These are phyloP conservation scores for Carex littledalei DNA, from an alignment of 176 grass and related monocot genomes.

Conservation along the genomic window DNA sequence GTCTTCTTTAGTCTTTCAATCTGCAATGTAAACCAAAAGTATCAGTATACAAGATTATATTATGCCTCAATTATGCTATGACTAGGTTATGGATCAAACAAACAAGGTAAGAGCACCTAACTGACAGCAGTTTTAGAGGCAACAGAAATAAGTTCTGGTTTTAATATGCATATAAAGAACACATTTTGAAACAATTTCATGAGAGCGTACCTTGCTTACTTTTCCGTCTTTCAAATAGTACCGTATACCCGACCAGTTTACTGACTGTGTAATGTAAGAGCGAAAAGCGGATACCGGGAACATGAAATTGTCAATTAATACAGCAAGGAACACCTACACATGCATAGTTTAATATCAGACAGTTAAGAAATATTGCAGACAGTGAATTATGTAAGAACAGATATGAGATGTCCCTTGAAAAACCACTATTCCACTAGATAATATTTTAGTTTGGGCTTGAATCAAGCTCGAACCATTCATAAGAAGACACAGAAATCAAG, in stretches of 20 bases:
- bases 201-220: conserved; percentile 70
- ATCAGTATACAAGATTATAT: conserved; percentile 18
- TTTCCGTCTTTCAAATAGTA: conserved; percentile 90
- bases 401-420: not conserved
- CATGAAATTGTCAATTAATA: conserved; percentile 91
- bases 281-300: conserved; percentile 76
- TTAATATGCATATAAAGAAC: not conserved
- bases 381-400: not conserved
- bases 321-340: conserved; percentile 75
- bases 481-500: not conserved
- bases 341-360: conserved; percentile 11
- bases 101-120: not conserved
- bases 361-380: not conserved
- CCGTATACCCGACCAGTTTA: conserved; percentile 94
- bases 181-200: not conserved
- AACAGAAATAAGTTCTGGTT: not conserved
- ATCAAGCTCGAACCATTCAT: not conserved
- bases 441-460: not conserved
- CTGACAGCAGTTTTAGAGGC: not conserved
- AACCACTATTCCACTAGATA: not conserved
- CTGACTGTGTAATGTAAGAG: conserved; percentile 75
- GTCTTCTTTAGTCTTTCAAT: conserved; percentile 68
- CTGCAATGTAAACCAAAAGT: conserved; percentile 28
- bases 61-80: not conserved
- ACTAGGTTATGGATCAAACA: not conserved